A percentile compares a stretch with the other conserved stretches of the same genome.
These are phyloP conservation scores for Thozetella sp. DNA, from an alignment of 495 filamentous ascomycete genomes.

Conservation along the genomic window DNA sequence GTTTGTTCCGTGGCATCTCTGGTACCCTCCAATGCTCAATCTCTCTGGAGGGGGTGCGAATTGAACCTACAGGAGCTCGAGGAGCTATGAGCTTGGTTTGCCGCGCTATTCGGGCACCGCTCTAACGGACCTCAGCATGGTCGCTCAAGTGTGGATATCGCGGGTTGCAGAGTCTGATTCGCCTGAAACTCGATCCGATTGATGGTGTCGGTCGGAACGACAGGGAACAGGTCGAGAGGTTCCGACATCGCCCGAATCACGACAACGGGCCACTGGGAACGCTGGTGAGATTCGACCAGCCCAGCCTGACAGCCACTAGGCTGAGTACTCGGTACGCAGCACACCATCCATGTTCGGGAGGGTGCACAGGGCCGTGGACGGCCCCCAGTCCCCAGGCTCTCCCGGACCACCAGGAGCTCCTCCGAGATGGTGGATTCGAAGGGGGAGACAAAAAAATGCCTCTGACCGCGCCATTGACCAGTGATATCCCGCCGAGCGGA, in stretches of 20 bases:
- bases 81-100: too few species aligned
- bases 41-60: too few species aligned
- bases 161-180: not conserved
- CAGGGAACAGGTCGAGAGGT: not conserved
- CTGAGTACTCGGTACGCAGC: not conserved
- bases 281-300: not conserved
- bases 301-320: not conserved
- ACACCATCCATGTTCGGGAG: constrained; percentile 6
- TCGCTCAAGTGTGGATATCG: not conserved
- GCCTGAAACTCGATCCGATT: not conserved
- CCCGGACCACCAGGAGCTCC: constrained; percentile 21
- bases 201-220: too few species aligned
- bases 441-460: constrained; percentile 22
- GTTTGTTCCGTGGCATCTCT: too few species aligned
- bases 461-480: constrained; percentile 27
- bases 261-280: not conserved
- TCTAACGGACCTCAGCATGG: not conserved
- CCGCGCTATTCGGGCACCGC: not conserved
- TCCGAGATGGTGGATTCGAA: constrained; percentile 25
- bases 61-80: too few species aligned
- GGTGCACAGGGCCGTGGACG: not conserved
- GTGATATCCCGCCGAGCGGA: constrained; percentile 17
- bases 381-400: constrained; percentile 5
- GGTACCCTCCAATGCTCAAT: too few species aligned
- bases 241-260: constrained; percentile 1